A percentile compares a stretch with the other conserved stretches of the same genome.
Conservation (phyloP, 345 rosid species). For the Xanthoceras sorbifolium region DNA sequence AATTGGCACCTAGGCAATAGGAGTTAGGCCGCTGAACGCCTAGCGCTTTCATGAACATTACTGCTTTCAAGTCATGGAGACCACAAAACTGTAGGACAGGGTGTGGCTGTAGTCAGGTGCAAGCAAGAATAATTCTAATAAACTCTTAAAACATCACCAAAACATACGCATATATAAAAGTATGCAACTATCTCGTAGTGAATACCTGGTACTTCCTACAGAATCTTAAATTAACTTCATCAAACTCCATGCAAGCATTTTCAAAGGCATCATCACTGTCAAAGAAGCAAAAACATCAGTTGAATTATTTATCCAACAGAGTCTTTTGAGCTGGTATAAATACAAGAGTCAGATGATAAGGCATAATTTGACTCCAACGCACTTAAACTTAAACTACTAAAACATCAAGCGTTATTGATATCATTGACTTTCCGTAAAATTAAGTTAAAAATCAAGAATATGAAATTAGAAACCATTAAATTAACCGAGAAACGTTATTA, state of each 20-base stretch:
- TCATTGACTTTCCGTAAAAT: neutral
- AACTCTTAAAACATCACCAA: slow-evolving; percentile 8
- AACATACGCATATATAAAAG: neutral
- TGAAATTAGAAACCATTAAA: neutral
- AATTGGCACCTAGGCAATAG: no score
- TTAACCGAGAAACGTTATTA: neutral
- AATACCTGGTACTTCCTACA: slow-evolving; percentile 99
- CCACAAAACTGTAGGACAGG: neutral
- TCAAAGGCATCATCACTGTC: slow-evolving; percentile 74
- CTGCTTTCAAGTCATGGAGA: neutral
- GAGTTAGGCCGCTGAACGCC: no score
- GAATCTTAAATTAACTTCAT: slow-evolving; percentile 78
- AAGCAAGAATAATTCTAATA: neutral
- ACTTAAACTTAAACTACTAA: neutral
- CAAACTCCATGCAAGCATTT: slow-evolving; percentile 98
- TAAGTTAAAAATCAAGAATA: neutral
- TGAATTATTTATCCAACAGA: slow-evolving; percentile 14
- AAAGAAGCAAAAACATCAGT: slow-evolving; percentile 21
- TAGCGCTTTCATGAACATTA: no score
- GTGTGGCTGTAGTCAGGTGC: neutral
- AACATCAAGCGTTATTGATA: neutral
- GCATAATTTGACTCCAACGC: neutral
- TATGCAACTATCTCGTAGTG: slow-evolving; percentile 5
- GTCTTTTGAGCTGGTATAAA: neutral
- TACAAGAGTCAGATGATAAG: neutral